Conservation (phyloP, 495 filamentous ascomycete genomes). For the Parmelia sp. region DNA sequence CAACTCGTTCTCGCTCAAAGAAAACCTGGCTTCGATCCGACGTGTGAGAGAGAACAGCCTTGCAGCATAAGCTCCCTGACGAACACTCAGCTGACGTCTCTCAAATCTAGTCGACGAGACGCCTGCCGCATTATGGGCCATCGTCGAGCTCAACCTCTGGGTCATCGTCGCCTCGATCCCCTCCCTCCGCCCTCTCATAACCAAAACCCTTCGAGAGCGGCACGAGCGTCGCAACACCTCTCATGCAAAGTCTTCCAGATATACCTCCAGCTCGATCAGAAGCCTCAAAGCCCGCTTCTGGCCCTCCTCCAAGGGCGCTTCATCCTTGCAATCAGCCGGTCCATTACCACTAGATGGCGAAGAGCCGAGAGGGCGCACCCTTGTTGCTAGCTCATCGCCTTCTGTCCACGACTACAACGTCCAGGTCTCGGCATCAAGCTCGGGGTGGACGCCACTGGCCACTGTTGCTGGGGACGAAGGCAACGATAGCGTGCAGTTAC, state of each 20-base stretch:
- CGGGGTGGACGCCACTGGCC: background rate
- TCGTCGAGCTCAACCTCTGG: background rate
- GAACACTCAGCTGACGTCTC: background rate
- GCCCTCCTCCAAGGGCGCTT: background rate
- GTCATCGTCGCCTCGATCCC: background rate
- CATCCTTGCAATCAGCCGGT: background rate
- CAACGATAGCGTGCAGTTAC: background rate
- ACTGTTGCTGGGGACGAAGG: background rate
- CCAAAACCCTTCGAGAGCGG: background rate
- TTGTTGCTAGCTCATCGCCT: background rate
- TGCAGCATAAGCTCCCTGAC: background rate
- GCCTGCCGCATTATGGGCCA: background rate
- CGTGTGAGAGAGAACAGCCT: background rate
- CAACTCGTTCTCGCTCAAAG: background rate
- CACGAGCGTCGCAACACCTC: background rate
- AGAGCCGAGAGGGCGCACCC: background rate
- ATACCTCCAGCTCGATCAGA: background rate
- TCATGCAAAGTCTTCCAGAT: background rate
- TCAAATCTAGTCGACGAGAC: background rate
- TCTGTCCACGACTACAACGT: background rate
- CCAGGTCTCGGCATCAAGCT: background rate
- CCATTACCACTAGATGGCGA: background rate
- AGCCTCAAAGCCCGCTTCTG: background rate
- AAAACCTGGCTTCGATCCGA: slow-evolving; percentile 1
- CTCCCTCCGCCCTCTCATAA: background rate